These are phyloP conservation scores for Solanum arcanum DNA, from an alignment of 257 asterid species.

Conservation along the genomic window DNA sequence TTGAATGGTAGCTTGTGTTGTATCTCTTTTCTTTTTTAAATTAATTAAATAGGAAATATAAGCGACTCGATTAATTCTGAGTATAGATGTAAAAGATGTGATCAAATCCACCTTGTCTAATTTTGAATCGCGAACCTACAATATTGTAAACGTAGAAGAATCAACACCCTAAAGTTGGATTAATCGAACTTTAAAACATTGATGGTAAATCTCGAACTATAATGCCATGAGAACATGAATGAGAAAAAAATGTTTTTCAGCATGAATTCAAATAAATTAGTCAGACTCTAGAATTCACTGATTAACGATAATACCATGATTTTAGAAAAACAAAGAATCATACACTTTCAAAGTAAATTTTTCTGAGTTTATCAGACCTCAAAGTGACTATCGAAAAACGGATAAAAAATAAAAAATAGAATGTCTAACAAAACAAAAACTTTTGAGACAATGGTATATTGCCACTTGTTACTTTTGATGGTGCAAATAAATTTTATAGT, in stretches of 20 bases:
- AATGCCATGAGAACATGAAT: background rate
- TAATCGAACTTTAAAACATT: background rate
- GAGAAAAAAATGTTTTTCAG: background rate
- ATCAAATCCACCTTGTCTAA: background rate
- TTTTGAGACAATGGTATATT: background rate
- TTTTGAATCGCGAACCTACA: background rate
- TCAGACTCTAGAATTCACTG: no score
- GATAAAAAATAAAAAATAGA: no score
- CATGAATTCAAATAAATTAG: background rate
- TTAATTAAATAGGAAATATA: background rate
- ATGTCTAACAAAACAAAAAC: background rate
- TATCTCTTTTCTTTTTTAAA: background rate
- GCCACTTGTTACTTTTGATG: background rate
- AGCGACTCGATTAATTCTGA: background rate
- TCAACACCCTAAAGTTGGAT: background rate
- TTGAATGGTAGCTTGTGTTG: background rate
- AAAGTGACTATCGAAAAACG: background rate
- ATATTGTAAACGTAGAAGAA: background rate
- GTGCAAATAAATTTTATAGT: background rate
- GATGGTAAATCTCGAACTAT: background rate
- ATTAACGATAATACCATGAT: background rate
- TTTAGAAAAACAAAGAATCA: background rate
- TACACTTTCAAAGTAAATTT: background rate
- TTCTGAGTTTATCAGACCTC: fast-evolving
- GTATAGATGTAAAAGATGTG: background rate